A percentile compares a stretch with the other conserved stretches of the same genome.
Conservation (phyloP, 257 asterid species). For the Ligustrum vulgare region DNA sequence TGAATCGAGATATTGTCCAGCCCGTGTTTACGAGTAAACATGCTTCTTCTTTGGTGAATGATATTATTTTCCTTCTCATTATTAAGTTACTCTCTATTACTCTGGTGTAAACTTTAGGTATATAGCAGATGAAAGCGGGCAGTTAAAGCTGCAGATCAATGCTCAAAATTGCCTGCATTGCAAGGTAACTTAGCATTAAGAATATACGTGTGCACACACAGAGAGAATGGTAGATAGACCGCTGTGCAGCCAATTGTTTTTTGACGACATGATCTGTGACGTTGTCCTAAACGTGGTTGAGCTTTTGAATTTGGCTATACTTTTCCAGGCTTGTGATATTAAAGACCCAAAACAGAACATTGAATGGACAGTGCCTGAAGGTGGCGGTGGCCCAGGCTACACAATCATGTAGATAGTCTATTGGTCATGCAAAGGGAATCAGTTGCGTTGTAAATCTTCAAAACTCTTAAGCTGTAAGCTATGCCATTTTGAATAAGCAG, state of each 20-base stretch:
- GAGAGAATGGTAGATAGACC: background rate
- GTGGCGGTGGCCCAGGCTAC: slow-evolving; percentile 98
- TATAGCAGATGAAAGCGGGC: slow-evolving; percentile 62
- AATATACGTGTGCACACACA: background rate
- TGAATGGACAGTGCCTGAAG: slow-evolving; percentile 96
- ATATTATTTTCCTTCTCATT: background rate
- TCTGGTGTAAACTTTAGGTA: slow-evolving; percentile 48
- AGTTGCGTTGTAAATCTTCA: background rate
- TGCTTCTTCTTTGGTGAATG: background rate
- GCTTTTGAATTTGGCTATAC: slow-evolving; percentile 9
- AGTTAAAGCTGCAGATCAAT: slow-evolving; percentile 77
- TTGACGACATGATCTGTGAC: background rate
- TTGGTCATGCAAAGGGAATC: background rate
- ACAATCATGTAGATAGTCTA: slow-evolving; percentile 57
- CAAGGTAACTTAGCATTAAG: slow-evolving; percentile 58
- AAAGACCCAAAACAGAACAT: slow-evolving; percentile 92
- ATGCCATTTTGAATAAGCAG: background rate
- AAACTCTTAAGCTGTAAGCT: background rate
- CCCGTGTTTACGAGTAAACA: slow-evolving; percentile 89
- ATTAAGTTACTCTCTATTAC: background rate
- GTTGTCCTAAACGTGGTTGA: background rate
- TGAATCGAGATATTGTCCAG: slow-evolving; percentile 95
- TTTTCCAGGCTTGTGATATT: slow-evolving; percentile 84
- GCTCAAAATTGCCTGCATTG: slow-evolving; percentile 97
- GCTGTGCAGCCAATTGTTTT: background rate